Percentiles rank a stretch among this genome's conserved stretches.
Conservation (phyloP, 768 basidiomycete species). For the Mrakia frigida region DNA sequence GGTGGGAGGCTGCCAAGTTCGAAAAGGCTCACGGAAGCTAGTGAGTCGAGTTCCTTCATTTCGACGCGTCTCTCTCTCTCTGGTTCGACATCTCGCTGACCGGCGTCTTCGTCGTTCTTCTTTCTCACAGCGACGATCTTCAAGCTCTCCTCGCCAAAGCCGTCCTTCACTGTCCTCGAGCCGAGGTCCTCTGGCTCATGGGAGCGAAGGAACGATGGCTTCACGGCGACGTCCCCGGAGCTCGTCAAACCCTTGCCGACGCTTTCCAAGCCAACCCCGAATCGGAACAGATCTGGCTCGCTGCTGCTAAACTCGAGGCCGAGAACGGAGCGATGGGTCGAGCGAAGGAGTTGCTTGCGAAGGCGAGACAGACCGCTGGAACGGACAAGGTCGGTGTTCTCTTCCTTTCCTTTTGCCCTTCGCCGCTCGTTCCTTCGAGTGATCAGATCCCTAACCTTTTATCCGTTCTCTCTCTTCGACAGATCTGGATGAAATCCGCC, state of each 20-base stretch:
- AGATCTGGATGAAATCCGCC: slow-evolving; percentile 99
- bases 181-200: slow-evolving; percentile 97
- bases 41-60: slow-evolving; percentile 45
- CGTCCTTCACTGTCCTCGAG: slow-evolving; percentile 85
- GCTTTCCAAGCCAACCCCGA: slow-evolving; percentile 95
- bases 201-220: slow-evolving; percentile 96
- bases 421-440: background rate
- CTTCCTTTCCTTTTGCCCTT: background rate
- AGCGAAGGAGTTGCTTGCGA: slow-evolving; percentile 76
- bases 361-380: slow-evolving; percentile 83
- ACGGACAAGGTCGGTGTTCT: slow-evolving; percentile 61
- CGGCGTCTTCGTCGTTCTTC: background rate
- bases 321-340: slow-evolving; percentile 87
- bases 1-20: slow-evolving; percentile 86
- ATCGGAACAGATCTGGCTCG: slow-evolving; percentile 95
- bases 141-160: slow-evolving; percentile 76
- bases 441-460: slow-evolving; percentile 3
- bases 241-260: slow-evolving; percentile 76
- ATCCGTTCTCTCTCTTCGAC: background rate
- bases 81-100: background rate
- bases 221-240: slow-evolving; percentile 78
- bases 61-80: slow-evolving; percentile 12
- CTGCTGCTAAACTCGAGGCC: slow-evolving; percentile 92
- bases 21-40: slow-evolving; percentile 85
- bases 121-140: slow-evolving; percentile 58